Evolutionary conservation across 768 basidiomycete species (phyloP).

Genomic region (Tulasnella sp.): DNA sequence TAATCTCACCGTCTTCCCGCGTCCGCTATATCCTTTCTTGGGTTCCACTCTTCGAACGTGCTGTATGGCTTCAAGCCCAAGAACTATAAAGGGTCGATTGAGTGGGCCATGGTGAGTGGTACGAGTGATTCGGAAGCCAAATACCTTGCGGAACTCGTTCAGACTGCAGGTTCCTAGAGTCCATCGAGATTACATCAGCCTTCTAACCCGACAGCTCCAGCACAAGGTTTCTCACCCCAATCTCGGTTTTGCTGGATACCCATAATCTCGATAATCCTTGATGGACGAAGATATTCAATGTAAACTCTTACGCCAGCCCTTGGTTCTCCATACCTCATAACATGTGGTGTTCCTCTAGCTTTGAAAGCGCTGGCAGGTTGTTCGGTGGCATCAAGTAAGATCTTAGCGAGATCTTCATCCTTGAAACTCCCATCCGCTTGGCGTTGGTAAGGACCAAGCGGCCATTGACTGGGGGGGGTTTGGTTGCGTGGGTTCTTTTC

Average conservation of each 20-base stretch:
- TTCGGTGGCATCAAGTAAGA: conserved; percentile 21
- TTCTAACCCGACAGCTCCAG: no score
- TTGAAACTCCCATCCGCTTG: conserved; percentile 10
- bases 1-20: background rate
- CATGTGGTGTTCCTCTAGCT: conserved; percentile 21
- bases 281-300: background rate
- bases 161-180: conserved; percentile 33
- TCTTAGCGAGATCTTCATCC: conserved; percentile 20
- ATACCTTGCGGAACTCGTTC: conserved; percentile 70
- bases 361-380: conserved; percentile 20
- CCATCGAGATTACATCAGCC: background rate
- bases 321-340: conserved; percentile 15
- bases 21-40: conserved; percentile 49
- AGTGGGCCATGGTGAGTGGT: no score
- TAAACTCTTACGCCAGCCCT: background rate
- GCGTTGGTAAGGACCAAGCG: background rate
- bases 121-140: conserved; percentile 11
- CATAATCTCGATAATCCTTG: conserved; percentile 21
- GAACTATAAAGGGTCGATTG: conserved; percentile 40
- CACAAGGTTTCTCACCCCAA: conserved; percentile 15
- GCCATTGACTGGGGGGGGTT: background rate
- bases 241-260: conserved; percentile 22
- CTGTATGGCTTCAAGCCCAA: conserved; percentile 66
- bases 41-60: conserved; percentile 76
- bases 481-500: background rate